Base-by-base conservation (phyloP, 805 yeast genomes). In the Millerozyma acaciae region DNA sequence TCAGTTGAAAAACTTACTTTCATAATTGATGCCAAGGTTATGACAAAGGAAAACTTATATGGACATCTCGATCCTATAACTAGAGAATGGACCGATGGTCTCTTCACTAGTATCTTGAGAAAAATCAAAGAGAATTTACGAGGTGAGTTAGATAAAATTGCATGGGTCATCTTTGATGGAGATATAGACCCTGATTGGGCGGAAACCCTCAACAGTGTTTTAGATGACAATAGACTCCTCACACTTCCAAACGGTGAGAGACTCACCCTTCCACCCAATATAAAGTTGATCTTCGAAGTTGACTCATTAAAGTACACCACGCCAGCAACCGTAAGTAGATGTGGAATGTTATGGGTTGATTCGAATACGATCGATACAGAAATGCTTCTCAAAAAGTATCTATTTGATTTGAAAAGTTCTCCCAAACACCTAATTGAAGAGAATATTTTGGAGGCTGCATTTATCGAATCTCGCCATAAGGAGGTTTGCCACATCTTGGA, bases 161-260 rank as follows among this genome's bases (percentile, higher is more conserved):
- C 78, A 10, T 88, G 95, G 93, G 70, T 90, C 38, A 70, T 89
- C 0, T 84, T 90, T 50, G 97, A 90, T 57, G 94, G 97, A 24
- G 96, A 87, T 46, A 75, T 90, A 21, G 97, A 90, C 51, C 97
- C 97, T 0, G 79, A 76, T 24, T 90, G 97, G 95, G 86, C 86
- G 1, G 97, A 90, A 48, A 82, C 83, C 35, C 62, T 90, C 43
- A 90, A 90, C 60, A 83, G 95, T 61, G 93, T 88, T 7, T 65
- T 90, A 12, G 97, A 90, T 57, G 97, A 90, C 44, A 90, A 88
- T 57, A 78, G 75, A 42, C 43, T 83, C 1, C 57, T 90, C 26
- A 88, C 97, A 0, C 62, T 90, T 7, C 93, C 97, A 0, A 87
- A 78, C 50, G 97, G 97, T 24, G 97, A 90, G 52, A 73, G 96